These are phyloP conservation scores for Centella asiatica DNA, from an alignment of 129 eudicot genomes.

Conservation along the genomic window DNA sequence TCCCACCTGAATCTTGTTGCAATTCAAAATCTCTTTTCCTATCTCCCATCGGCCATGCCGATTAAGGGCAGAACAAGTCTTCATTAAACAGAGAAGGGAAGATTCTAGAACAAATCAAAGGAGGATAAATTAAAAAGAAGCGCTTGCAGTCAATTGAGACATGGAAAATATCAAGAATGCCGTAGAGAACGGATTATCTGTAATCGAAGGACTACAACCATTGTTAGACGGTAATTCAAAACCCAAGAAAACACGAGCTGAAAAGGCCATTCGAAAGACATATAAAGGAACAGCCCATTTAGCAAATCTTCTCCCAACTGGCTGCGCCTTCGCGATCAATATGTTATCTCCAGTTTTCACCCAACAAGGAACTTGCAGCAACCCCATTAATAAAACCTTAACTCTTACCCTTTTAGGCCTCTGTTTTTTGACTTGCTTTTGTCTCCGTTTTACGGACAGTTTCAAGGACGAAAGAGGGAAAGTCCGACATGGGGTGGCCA, in stretches of 20 bases:
- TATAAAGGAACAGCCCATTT: conserved; percentile 54
- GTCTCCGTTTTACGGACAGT: conserved; percentile 58
- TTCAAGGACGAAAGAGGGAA: conserved; percentile 56
- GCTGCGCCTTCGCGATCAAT: conserved; percentile 61
- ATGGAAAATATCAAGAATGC: no score
- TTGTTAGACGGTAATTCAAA: conserved; percentile 22
- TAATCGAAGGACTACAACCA: conserved; percentile 21
- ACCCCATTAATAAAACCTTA: conserved; percentile 25
- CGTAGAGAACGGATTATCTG: background rate
- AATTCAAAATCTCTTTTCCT: no score
- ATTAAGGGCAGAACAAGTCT: no score
- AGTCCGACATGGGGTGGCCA: conserved; percentile 20
- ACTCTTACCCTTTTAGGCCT: conserved; percentile 32
- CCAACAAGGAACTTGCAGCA: conserved; percentile 49
- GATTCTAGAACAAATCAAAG: no score
- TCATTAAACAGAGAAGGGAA: no score
- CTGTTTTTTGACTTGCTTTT: conserved; percentile 48
- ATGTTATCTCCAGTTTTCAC: conserved; percentile 47
- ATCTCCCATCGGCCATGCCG: no score
- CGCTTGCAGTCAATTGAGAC: no score
- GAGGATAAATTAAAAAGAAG: no score
- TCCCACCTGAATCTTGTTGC: no score
- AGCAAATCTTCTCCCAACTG: conserved; percentile 81
- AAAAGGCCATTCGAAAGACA: conserved; percentile 36
- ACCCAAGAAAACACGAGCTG: conserved; percentile 34